Evolutionary conservation across 1,284 basidiomycete genomes (phyloP).

Genomic region (Pseudozyma hubeiensis): DNA sequence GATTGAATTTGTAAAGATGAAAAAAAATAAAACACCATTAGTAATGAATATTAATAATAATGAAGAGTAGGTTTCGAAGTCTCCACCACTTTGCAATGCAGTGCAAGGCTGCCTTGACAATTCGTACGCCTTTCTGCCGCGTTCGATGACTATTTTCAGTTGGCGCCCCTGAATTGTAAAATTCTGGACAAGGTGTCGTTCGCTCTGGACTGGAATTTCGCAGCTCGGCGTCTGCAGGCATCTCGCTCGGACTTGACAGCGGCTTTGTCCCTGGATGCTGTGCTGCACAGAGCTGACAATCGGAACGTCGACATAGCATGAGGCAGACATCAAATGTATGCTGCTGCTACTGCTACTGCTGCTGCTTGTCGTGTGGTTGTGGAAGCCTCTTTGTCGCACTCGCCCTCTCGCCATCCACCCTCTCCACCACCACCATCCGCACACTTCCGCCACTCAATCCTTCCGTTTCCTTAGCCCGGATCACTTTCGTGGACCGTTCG

Average conservation of each 20-base stretch:
- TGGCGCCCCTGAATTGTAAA: too few species aligned
- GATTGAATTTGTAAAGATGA: background rate
- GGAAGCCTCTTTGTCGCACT: too few species aligned
- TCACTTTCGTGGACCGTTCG: conserved; percentile 8
- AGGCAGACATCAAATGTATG: too few species aligned
- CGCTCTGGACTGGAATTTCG: background rate
- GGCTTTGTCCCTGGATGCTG: background rate
- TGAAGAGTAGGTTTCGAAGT: too few species aligned
- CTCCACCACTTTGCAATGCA: too few species aligned
- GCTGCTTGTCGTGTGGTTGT: too few species aligned
- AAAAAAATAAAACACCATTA: background rate
- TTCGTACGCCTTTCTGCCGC: too few species aligned
- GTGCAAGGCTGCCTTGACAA: too few species aligned
- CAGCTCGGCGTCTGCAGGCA: background rate
- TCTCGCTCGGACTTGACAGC: background rate
- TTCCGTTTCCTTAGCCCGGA: background rate
- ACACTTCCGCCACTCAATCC: background rate
- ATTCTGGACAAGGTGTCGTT: background rate
- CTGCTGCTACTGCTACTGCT: too few species aligned
- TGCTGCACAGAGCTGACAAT: background rate
- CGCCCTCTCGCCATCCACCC: background rate
- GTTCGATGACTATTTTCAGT: too few species aligned
- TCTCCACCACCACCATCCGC: background rate
- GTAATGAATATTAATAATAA: background rate
- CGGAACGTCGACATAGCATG: too few species aligned